phyloP scores from a whole-genome alignment of 441 rosid genomes.

The Melastoma candidum region DNA sequence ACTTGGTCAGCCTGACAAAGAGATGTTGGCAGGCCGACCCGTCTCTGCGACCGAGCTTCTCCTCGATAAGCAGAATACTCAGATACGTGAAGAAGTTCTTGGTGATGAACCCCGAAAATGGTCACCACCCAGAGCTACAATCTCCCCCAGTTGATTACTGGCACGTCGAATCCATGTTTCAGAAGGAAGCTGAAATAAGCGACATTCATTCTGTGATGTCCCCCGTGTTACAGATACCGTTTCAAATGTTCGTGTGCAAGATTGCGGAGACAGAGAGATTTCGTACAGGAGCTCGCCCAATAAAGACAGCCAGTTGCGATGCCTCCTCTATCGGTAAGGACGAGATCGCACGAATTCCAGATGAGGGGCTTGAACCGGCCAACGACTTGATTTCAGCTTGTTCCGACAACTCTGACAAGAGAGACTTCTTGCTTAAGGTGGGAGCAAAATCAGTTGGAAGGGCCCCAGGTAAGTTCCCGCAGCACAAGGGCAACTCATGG shows the following conservation, averaged over 20 bases:
- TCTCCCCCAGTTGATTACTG: slow-evolving; percentile 54
- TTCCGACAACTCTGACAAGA: slow-evolving; percentile 16
- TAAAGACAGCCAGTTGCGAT: slow-evolving; percentile 60
- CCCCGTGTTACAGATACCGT: slow-evolving; percentile 34
- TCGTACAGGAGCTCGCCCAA: slow-evolving; percentile 20
- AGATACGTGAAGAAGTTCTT: slow-evolving; percentile 79
- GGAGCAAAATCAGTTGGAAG: slow-evolving; percentile 21
- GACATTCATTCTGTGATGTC: slow-evolving; percentile 16
- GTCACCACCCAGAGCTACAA: slow-evolving; percentile 39
- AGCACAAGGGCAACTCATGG: not conserved
- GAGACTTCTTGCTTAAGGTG: slow-evolving; percentile 19
- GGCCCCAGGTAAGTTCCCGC: slow-evolving; percentile 29
- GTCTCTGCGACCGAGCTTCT: slow-evolving; percentile 62
- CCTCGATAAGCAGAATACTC: slow-evolving; percentile 69
- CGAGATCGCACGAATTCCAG: slow-evolving; percentile 29
- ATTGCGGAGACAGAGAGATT: slow-evolving; percentile 46
- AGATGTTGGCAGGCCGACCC: slow-evolving; percentile 81
- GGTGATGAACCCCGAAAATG: slow-evolving; percentile 45
- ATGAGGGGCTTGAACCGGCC: slow-evolving; percentile 18
- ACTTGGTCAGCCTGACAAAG: slow-evolving; percentile 65
- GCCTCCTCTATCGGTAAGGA: slow-evolving; percentile 41
- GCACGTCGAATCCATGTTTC: slow-evolving; percentile 56
- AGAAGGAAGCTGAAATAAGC: slow-evolving; percentile 41
- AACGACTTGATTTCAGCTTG: slow-evolving; percentile 22
- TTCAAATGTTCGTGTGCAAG: slow-evolving; percentile 52